phyloP scores from a whole-genome alignment of 208 protist species.

The Acanthamoeba royreba region DNA sequence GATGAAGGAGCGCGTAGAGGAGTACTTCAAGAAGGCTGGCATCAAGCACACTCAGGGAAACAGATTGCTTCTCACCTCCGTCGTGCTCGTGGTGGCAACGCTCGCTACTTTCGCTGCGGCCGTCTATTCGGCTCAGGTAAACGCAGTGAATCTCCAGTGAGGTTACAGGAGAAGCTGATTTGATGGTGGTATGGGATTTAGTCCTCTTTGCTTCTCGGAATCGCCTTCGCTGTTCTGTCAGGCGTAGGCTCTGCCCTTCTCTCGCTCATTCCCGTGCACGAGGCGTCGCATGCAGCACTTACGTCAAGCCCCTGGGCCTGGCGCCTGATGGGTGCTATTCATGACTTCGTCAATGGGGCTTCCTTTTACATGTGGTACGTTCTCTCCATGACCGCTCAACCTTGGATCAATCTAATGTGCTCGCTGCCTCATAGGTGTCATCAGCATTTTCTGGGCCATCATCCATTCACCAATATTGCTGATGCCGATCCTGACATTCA shows the following conservation, averaged over 20 bases:
- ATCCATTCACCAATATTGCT: slow-evolving; percentile 73
- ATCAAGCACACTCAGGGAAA: neutral
- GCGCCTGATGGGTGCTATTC: slow-evolving; percentile 35
- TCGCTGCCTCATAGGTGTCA: neutral
- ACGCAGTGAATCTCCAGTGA: no score
- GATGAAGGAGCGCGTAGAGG: slow-evolving; percentile 28
- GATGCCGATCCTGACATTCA: slow-evolving; percentile 69
- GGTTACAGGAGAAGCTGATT: neutral
- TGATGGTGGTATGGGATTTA: neutral
- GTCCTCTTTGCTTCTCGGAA: slow-evolving; percentile 12
- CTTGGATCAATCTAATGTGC: neutral
- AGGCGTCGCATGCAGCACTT: slow-evolving; percentile 62
- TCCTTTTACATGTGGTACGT: slow-evolving; percentile 45
- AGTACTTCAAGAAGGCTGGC: slow-evolving; percentile 1
- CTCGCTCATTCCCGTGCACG: slow-evolving; percentile 69
- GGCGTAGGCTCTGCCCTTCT: slow-evolving; percentile 42
- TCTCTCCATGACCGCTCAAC: no score
- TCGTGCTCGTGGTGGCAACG: neutral
- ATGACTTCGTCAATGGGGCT: slow-evolving; percentile 29
- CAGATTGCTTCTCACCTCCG: neutral
- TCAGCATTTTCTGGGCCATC: slow-evolving; percentile 75
- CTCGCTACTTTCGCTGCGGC: neutral
- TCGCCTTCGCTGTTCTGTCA: neutral
- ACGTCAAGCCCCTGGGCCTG: slow-evolving; percentile 58
- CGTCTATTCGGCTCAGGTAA: neutral